Conservation (phyloP, 2,329 filamentous ascomycete genomes). For the Zalaria sp. region DNA sequence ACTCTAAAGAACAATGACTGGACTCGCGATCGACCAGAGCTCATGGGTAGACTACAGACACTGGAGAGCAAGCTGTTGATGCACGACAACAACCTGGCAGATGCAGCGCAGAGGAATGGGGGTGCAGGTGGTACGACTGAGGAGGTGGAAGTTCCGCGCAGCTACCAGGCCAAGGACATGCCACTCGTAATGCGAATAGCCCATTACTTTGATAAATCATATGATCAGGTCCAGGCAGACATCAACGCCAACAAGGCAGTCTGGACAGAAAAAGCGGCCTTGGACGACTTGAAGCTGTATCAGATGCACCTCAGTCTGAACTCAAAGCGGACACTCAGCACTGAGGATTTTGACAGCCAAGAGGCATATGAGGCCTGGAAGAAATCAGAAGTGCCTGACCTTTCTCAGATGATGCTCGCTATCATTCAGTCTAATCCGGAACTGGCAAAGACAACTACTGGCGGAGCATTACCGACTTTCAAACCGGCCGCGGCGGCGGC, state of each 20-base stretch:
- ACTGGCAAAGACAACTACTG: slow-evolving; percentile 61
- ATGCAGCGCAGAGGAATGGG: slow-evolving; percentile 42
- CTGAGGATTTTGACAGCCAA: slow-evolving; percentile 78
- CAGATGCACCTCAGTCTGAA: slow-evolving; percentile 76
- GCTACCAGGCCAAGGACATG: slow-evolving; percentile 95
- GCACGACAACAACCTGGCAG: slow-evolving; percentile 78
- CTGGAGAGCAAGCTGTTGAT: slow-evolving; percentile 88
- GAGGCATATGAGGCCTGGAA: slow-evolving; percentile 86
- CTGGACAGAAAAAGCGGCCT: slow-evolving; percentile 86
- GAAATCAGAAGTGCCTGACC: slow-evolving; percentile 69
- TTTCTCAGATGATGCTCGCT: slow-evolving; percentile 87
- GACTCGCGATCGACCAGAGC: slow-evolving; percentile 70
- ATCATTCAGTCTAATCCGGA: slow-evolving; percentile 78
- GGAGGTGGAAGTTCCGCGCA: slow-evolving; percentile 71
- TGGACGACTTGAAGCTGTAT: slow-evolving; percentile 86
- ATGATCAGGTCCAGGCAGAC: slow-evolving; percentile 70
- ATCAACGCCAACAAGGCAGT: slow-evolving; percentile 65
- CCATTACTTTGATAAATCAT: slow-evolving; percentile 68
- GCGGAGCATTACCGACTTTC: slow-evolving; percentile 43
- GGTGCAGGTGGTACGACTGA: slow-evolving; percentile 50
- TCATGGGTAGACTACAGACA: slow-evolving; percentile 62
- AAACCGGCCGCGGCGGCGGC: slow-evolving; percentile 27
- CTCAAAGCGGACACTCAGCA: slow-evolving; percentile 60
- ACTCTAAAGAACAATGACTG: slow-evolving; percentile 75
- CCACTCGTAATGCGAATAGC: slow-evolving; percentile 77